Percentiles rank a stretch among this genome's conserved stretches.
These are phyloP conservation scores for Leptoxyphium fumago DNA, from an alignment of 2,329 filamentous ascomycete species.

Conservation along the genomic window DNA sequence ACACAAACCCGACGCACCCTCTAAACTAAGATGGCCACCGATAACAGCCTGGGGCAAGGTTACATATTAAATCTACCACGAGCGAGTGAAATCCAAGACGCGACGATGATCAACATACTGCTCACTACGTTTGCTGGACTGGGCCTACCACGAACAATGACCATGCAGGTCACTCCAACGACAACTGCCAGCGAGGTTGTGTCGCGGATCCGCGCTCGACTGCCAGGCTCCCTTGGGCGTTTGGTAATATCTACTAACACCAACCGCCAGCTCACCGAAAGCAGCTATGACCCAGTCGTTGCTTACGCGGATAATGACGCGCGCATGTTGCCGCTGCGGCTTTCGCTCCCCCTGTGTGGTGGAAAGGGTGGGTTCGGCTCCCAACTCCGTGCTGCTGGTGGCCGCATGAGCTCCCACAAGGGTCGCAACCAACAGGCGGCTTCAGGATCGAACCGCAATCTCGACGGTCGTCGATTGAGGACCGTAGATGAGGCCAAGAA, in stretches of 20 bases:
- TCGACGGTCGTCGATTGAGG: constrained; percentile 77
- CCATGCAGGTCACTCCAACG: constrained; percentile 53
- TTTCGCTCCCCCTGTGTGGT: constrained; percentile 66
- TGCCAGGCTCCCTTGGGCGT: constrained; percentile 39
- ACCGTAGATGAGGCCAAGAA: constrained; percentile 94
- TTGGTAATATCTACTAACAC: constrained; percentile 71
- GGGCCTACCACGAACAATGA: constrained; percentile 66
- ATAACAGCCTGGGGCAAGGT: too few species aligned
- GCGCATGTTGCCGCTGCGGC: constrained; percentile 67
- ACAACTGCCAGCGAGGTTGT: constrained; percentile 52
- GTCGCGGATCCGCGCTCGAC: constrained; percentile 45
- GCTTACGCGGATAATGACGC: constrained; percentile 38
- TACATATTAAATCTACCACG: too few species aligned
- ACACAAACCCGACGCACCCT: too few species aligned
- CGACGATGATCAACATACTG: constrained; percentile 53
- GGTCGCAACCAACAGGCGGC: constrained; percentile 57
- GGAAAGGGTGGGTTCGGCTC: constrained; percentile 98
- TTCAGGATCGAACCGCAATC: constrained; percentile 80
- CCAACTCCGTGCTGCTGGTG: constrained; percentile 87
- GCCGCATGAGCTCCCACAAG: constrained; percentile 94
- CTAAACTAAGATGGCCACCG: too few species aligned
- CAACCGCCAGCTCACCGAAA: constrained; percentile 51
- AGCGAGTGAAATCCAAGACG: too few species aligned
- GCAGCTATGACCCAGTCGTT: constrained; percentile 41
- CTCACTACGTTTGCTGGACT: constrained; percentile 74